A percentile compares a stretch with the other conserved stretches of the same genome.
Evolutionary conservation across 2,329 filamentous ascomycete genomes (phyloP).

Genomic region (Colletotrichum lupini): DNA sequence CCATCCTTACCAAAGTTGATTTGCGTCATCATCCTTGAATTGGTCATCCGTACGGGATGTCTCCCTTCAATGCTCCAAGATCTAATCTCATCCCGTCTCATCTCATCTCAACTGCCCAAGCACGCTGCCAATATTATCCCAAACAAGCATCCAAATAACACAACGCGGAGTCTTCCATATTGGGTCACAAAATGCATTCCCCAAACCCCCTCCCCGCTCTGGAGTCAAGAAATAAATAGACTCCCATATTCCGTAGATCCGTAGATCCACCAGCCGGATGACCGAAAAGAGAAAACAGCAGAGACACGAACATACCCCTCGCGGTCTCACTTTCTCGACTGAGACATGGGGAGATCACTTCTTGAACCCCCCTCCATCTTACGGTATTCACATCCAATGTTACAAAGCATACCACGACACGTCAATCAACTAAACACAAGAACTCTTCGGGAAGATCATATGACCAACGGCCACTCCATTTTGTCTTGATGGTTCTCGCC

Average conservation of each 20-base stretch:
- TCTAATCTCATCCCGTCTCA: background rate
- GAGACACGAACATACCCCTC: background rate
- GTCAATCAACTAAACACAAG: background rate
- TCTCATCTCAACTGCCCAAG: background rate
- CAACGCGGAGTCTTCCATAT: background rate
- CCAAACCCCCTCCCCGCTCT: too few species aligned
- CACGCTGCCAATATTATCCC: background rate
- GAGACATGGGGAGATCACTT: background rate
- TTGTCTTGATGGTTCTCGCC: background rate
- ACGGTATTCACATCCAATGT: background rate
- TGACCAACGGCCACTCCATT: background rate
- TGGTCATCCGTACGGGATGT: background rate
- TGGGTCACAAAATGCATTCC: too few species aligned
- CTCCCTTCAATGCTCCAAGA: background rate
- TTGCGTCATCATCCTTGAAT: background rate
- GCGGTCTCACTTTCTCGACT: background rate
- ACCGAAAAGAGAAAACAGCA: background rate
- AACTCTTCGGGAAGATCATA: background rate
- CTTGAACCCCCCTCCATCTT: too few species aligned
- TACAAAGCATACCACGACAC: background rate
- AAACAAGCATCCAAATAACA: background rate
- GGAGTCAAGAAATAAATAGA: too few species aligned
- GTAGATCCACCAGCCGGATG: background rate
- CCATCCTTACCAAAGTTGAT: too few species aligned
- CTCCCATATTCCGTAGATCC: background rate